phyloP scores from a whole-genome alignment of 1,139 yeast species.

The Lodderomyces jiufengensis region DNA sequence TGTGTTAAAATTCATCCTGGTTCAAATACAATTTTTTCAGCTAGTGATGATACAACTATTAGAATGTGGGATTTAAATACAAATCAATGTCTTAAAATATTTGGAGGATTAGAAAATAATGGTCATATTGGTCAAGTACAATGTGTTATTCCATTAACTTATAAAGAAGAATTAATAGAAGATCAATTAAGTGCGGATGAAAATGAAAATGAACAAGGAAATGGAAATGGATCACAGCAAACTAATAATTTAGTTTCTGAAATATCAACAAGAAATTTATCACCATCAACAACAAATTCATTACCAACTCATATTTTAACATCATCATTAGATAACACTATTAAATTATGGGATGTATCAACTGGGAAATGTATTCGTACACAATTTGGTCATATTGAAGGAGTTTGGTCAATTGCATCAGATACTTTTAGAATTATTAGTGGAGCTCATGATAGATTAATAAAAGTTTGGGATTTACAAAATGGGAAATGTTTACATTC shows the following conservation, averaged over 20 bases:
- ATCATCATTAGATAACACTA: conserved; percentile 88
- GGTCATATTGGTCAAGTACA: conserved; percentile 88
- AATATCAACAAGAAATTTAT: not conserved
- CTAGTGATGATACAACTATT: conserved; percentile 88
- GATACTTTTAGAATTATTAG: conserved; percentile 91
- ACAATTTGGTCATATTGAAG: conserved; percentile 95
- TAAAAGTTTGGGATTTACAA: conserved; percentile 95
- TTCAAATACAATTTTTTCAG: conserved; percentile 77
- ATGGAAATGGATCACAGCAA: not conserved
- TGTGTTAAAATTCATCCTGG: conserved; percentile 81
- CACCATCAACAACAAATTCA: conserved; percentile 1
- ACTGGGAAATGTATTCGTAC: conserved; percentile 89
- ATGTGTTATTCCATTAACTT: conserved; percentile 77
- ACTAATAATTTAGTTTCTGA: conserved; percentile 2
- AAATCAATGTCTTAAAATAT: conserved; percentile 73
- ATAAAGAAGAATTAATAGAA: conserved; percentile 48
- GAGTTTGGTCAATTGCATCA: conserved; percentile 95
- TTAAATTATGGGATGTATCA: conserved; percentile 86
- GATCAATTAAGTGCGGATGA: conserved; percentile 33
- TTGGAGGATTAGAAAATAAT: conserved; percentile 67
- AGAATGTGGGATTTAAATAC: conserved; percentile 91
- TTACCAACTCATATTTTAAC: conserved; percentile 80
- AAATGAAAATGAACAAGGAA: conserved; percentile 3
- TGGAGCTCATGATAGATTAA: conserved; percentile 88
- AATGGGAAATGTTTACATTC: conserved; percentile 93